These are phyloP conservation scores for Microbotryomycetes sp. DNA, from an alignment of 1,284 basidiomycete species.

Conservation along the genomic window DNA sequence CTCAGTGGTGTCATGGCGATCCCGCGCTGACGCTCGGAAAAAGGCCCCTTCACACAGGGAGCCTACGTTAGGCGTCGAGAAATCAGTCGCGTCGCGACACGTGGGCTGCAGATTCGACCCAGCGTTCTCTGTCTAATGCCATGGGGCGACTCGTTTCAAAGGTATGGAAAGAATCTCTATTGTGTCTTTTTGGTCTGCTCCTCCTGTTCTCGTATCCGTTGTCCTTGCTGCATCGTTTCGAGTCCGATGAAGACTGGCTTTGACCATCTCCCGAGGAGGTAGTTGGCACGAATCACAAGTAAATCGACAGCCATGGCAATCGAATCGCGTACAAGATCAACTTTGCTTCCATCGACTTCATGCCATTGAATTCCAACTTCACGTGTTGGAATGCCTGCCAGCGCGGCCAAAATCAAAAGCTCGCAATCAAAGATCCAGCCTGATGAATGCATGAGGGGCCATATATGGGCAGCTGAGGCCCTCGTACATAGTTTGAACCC, in stretches of 20 bases:
- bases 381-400: slow-evolving; percentile 60
- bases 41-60: no score
- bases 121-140: no score
- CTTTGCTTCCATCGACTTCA: slow-evolving; percentile 84
- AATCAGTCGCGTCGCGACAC: not conserved
- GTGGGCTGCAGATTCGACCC: not conserved
- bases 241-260: slow-evolving; percentile 28
- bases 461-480: slow-evolving; percentile 66
- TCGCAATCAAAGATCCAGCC: slow-evolving; percentile 93
- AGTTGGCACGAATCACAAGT: slow-evolving; percentile 73
- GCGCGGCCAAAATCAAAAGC: slow-evolving; percentile 71
- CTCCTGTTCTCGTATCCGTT: not conserved
- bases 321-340: slow-evolving; percentile 74
- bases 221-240: not conserved
- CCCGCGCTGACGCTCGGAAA: no score
- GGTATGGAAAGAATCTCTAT: not conserved
- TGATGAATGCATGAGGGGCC: slow-evolving; percentile 62
- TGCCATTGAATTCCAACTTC: slow-evolving; percentile 89
- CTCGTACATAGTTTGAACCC: slow-evolving; percentile 92
- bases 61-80: not conserved
- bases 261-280: slow-evolving; percentile 58
- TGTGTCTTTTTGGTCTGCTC: not conserved
- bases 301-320: slow-evolving; percentile 83
- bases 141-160: not conserved
- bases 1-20: no score